phyloP scores from a whole-genome alignment of 164 flowering plant genomes.

The Annona squamosa region DNA sequence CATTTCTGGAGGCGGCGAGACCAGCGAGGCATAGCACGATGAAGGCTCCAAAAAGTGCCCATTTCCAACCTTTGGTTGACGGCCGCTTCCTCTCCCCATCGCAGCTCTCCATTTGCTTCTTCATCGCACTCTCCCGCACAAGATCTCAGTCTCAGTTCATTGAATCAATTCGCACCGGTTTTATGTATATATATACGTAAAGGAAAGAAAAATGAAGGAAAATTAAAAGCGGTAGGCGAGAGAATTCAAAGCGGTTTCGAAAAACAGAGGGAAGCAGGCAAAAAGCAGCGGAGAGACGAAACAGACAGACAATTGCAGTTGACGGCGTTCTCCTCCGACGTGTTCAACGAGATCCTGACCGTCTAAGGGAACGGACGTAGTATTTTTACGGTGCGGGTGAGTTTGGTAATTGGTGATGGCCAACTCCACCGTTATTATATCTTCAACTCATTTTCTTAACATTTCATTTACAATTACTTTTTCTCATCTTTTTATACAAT shows the following conservation, averaged over 20 bases:
- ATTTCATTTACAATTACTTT: no score
- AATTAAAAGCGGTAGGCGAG: neutral
- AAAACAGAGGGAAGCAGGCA: neutral
- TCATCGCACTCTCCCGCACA: neutral
- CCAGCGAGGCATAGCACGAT: conserved; percentile 15
- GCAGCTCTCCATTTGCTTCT: neutral
- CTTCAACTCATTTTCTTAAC: no score
- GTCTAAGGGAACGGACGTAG: no score
- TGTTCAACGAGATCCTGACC: neutral
- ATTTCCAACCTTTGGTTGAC: conserved; percentile 3
- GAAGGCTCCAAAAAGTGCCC: conserved; percentile 13
- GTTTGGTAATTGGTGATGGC: no score
- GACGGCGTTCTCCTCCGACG: neutral
- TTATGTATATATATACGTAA: no score
- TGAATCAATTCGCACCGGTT: neutral
- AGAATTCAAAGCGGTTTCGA: neutral
- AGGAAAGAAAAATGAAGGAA: neutral
- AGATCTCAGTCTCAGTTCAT: neutral
- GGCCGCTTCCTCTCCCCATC: neutral
- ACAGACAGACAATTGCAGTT: neutral
- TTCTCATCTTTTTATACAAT: no score
- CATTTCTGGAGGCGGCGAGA: conserved; percentile 8
- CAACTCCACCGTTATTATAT: no score
- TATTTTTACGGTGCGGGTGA: no score
- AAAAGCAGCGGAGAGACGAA: neutral